Evolutionary conservation across 2,329 filamentous ascomycete species (phyloP).

Genomic region (Aspergillus luchuensis): DNA sequence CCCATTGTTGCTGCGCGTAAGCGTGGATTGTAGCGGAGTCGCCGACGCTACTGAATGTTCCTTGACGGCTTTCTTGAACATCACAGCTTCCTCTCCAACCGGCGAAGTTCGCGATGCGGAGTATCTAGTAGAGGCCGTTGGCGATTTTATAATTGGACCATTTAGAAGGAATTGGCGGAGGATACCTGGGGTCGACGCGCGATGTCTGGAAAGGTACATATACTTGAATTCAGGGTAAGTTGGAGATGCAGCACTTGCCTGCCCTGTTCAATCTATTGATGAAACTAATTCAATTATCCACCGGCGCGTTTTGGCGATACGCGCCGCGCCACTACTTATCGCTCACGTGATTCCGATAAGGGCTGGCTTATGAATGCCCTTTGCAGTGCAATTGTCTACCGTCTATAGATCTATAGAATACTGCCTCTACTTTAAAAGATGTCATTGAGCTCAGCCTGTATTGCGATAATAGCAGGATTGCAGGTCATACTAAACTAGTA

Average conservation of each 20-base stretch:
- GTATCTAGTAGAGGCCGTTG: slow-evolving; percentile 26
- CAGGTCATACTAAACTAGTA: no score
- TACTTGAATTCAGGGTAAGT: slow-evolving; percentile 8
- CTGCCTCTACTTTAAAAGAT: no score
- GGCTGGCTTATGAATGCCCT: slow-evolving; percentile 5
- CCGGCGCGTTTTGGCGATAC: not conserved
- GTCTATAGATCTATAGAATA: no score
- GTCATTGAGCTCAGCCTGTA: no score
- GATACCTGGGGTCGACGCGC: slow-evolving; percentile 21
- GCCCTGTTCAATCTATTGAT: not conserved
- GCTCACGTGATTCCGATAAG: slow-evolving; percentile 22
- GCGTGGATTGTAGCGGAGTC: slow-evolving; percentile 38
- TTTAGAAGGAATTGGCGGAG: slow-evolving; percentile 26
- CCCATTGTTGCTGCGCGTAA: slow-evolving; percentile 30
- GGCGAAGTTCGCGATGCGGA: slow-evolving; percentile 28
- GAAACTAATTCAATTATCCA: not conserved
- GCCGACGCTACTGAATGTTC: slow-evolving; percentile 37
- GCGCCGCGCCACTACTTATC: not conserved
- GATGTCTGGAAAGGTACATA: slow-evolving; percentile 31
- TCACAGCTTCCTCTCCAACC: slow-evolving; percentile 24
- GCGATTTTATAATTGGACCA: slow-evolving; percentile 22
- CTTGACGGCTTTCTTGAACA: slow-evolving; percentile 47
- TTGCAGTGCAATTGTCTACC: not conserved
- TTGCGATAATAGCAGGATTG: no score
- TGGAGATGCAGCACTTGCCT: not conserved